phyloP scores from a whole-genome alignment of 106 monocot species.

The Platanthera guangdongensis region DNA sequence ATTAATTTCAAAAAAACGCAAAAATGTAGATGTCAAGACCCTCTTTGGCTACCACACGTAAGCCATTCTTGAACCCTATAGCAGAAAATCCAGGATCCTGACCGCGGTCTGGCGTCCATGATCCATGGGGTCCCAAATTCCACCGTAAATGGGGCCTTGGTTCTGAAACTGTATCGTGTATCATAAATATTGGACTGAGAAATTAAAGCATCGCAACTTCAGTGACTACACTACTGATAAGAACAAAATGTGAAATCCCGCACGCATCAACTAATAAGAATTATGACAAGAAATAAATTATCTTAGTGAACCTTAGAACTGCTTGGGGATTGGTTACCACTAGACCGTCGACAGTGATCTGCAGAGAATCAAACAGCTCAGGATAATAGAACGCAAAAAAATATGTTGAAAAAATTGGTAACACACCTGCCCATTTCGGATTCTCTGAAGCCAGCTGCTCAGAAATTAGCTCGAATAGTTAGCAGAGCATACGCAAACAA shows the following conservation, averaged over 20 bases:
- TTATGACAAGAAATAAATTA: background rate
- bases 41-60: no score
- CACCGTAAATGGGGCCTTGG: background rate
- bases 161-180: background rate
- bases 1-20: background rate
- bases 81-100: no score
- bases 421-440: slow-evolving; percentile 57
- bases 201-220: background rate
- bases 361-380: slow-evolving; percentile 6
- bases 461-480: background rate
- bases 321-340: slow-evolving; percentile 44
- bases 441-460: slow-evolving; percentile 67
- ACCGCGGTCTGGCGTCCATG: no score
- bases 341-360: slow-evolving; percentile 55
- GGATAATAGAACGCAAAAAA: background rate
- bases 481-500: background rate
- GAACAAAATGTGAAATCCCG: no score
- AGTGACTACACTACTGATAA: background rate
- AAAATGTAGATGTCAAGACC: background rate
- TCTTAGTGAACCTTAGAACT: slow-evolving; percentile 28
- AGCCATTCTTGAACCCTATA: no score
- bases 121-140: no score
- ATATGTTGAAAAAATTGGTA: background rate
- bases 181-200: background rate
- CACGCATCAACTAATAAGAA: background rate